Percentiles rank a stretch among this genome's conserved stretches.
These are phyloP conservation scores for Linum lewisii DNA, from an alignment of 345 rosid genomes.

Conservation along the genomic window DNA sequence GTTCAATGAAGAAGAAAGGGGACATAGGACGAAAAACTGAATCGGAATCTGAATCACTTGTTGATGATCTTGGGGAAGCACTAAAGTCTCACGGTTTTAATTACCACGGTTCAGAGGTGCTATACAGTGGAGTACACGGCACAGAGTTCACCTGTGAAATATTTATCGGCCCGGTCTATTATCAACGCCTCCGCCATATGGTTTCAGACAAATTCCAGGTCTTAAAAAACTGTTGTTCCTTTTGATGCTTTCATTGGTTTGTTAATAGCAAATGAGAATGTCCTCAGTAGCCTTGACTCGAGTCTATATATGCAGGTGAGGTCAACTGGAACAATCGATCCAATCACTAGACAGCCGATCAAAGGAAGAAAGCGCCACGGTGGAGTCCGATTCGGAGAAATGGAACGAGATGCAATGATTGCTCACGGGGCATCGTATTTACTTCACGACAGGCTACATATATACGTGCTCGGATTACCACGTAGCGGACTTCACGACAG, in stretches of 20 bases:
- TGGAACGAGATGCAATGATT: constrained; percentile 91
- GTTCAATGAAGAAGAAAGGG: constrained; percentile 35
- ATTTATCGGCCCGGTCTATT: constrained; percentile 93
- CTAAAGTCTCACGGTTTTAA: constrained; percentile 63
- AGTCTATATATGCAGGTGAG: constrained; percentile 97
- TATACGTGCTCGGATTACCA: constrained; percentile 87
- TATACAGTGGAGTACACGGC: constrained; percentile 82
- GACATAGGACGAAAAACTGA: no score
- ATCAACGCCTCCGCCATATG: constrained; percentile 97
- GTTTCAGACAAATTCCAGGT: constrained; percentile 98
- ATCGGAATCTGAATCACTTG: constrained; percentile 48
- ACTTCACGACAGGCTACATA: constrained; percentile 90
- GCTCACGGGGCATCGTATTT: constrained; percentile 96
- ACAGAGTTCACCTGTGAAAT: constrained; percentile 81
- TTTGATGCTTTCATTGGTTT: no score
- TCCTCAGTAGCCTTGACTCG: no score
- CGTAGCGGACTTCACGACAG: no score
- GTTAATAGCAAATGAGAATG: no score
- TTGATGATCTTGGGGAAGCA: constrained; percentile 74
- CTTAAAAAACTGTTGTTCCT: neutral
- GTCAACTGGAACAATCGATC: constrained; percentile 79
- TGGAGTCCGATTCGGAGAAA: constrained; percentile 93
- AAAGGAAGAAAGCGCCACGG: constrained; percentile 95
- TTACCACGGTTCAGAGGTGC: constrained; percentile 69
- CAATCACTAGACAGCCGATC: constrained; percentile 86